phyloP scores from a whole-genome alignment of 768 basidiomycete genomes.

The Coprinopsis cinerea region DNA sequence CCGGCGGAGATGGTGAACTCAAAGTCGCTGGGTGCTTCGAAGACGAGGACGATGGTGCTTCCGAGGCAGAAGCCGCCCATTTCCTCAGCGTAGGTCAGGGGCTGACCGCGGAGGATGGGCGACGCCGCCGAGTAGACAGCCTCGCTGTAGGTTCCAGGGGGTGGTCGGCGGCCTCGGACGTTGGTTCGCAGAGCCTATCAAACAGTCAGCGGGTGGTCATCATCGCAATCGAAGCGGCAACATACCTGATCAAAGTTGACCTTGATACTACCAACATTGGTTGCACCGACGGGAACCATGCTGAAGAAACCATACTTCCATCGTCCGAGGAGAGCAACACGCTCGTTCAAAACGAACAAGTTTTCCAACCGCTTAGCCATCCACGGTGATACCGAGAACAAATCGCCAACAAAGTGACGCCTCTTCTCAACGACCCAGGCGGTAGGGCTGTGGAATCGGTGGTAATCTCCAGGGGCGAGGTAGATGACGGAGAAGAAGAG shows the following conservation, averaged over 20 bases:
- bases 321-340: conserved; percentile 88
- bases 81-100: conserved; percentile 82
- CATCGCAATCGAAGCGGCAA: conserved; percentile 1
- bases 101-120: conserved; percentile 79
- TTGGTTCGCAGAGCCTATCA: conserved; percentile 85
- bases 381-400: conserved; percentile 95
- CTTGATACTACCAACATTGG: conserved; percentile 94
- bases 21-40: conserved; percentile 87
- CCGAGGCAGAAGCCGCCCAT: conserved; percentile 97
- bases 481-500: conserved; percentile 95
- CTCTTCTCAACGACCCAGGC: conserved; percentile 97
- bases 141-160: conserved; percentile 84
- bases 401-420: conserved; percentile 91
- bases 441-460: conserved; percentile 93
- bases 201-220: conserved; percentile 6
- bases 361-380: conserved; percentile 90
- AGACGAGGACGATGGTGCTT: conserved; percentile 93
- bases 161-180: conserved; percentile 63
- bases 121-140: conserved; percentile 88
- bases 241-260: conserved; percentile 88
- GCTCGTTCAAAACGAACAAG: conserved; percentile 96
- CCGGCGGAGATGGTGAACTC: conserved; percentile 72
- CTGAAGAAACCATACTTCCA: conserved; percentile 96
- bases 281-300: conserved; percentile 98
- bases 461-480: conserved; percentile 97